Evolutionary conservation across 306 rosid species (phyloP), one percentile per base, ranked within the genome.

Genomic region (Fragaria nilgerrensis): DNA sequence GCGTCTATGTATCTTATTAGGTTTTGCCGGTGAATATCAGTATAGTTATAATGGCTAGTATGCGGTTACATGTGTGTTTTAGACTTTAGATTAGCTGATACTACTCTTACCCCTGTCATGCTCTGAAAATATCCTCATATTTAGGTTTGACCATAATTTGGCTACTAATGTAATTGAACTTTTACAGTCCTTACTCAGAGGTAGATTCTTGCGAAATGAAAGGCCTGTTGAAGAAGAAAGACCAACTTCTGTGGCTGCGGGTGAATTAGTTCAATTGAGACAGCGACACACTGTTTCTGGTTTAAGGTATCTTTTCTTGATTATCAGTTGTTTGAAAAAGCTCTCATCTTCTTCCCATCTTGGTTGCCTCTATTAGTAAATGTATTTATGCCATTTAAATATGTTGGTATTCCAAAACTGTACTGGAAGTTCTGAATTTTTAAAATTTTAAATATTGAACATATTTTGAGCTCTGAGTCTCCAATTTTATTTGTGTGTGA

Each of bases 191-290:
- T 82, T 96, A 79, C 97, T 96, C 81, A 91, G 99, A 88, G 99
- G 99, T 83, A 91, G 99, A 84, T 96, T 96, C 88, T 89, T 96
- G 81, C 87, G 99, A 78, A 96, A 92, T 77, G 99, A 91, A 88
- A 91, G 97, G 74, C 86, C 98, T 62, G 82, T 78, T 75, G 99
- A 96, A 84, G 98, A 88, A 43, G 98, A 91, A 93, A 91, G 99
- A 78, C 94, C 96, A 19, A 94, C 96, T 25, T 93, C 99, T 55
- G 76, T 84, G 86, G 99, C 98, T 68, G 94, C 97, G 2, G 85
- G 86, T 77, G 99, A 96, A 82, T 79, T 96, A 81, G 93, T 93
- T 83, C 99, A 91, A 84, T 78, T 96, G 80, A 90, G 96, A 80
- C 96, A 93, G 81, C 88, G 93, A 7, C 98, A 92, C 78, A 96